A percentile compares a stretch with the other conserved stretches of the same genome.
These are phyloP conservation scores for Boletus rubescentipes DNA, from an alignment of 768 basidiomycete species.

Conservation along the genomic window DNA sequence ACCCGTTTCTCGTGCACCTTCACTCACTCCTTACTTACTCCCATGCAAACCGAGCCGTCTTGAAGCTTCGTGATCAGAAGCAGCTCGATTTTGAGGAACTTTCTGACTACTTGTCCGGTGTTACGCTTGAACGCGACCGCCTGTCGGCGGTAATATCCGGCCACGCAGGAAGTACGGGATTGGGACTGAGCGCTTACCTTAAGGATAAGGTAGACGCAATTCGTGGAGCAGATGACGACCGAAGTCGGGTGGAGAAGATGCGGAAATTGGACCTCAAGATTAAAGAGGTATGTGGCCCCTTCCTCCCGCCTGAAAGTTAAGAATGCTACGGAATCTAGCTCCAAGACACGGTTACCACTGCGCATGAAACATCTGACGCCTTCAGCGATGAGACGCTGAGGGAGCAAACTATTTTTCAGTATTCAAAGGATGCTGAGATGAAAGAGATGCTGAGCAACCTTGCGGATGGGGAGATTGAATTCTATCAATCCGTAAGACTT, in stretches of 20 bases:
- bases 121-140: conserved; percentile 90
- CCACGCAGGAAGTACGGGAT: conserved; percentile 80
- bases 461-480: conserved; percentile 93
- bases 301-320: background rate
- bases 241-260: conserved; percentile 92
- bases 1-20: conserved; percentile 87
- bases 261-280: conserved; percentile 90
- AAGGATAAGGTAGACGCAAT: conserved; percentile 91
- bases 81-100: conserved; percentile 98
- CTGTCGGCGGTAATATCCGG: conserved; percentile 86
- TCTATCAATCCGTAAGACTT: conserved; percentile 78
- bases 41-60: conserved; percentile 87
- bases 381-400: conserved; percentile 94
- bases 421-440: conserved; percentile 93
- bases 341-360: conserved; percentile 93
- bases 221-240: conserved; percentile 90
- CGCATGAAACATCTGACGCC: conserved; percentile 93
- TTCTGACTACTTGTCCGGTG: conserved; percentile 90
- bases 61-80: conserved; percentile 96
- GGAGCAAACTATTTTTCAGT: conserved; percentile 89
- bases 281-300: conserved; percentile 67
- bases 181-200: conserved; percentile 85
- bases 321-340: conserved; percentile 49
- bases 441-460: conserved; percentile 89
- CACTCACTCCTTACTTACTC: conserved; percentile 95